Percentiles rank a stretch among this genome's conserved stretches.
Conservation (phyloP, 768 basidiomycete species). For the Coprinopsis marcescibilis region DNA sequence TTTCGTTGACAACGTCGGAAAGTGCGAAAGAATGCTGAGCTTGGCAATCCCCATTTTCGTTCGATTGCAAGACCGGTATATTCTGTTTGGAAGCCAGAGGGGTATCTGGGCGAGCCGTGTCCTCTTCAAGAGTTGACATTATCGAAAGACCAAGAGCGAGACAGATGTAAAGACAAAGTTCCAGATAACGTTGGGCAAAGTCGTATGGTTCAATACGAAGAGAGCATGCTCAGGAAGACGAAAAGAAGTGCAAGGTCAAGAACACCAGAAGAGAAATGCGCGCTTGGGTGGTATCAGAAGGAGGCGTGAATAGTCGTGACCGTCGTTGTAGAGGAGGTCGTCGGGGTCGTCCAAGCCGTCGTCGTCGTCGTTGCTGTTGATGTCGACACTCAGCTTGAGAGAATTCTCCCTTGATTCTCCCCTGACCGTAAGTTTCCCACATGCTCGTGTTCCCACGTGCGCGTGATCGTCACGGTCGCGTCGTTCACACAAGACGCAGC, state of each 20-base stretch:
- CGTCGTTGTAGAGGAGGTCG: constrained; percentile 20
- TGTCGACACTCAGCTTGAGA: constrained; percentile 3
- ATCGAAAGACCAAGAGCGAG: constrained; percentile 3
- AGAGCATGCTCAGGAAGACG: constrained; percentile 23
- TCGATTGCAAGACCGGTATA: constrained; percentile 5
- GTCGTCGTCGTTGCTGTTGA: constrained; percentile 18
- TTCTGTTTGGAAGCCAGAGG: constrained; percentile 15
- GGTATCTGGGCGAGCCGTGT: constrained; percentile 20
- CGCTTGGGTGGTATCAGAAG: neutral
- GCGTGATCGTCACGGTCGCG: constrained; percentile 17
- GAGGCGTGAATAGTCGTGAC: constrained; percentile 2
- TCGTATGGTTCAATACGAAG: constrained; percentile 15
- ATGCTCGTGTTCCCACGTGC: constrained; percentile 10
- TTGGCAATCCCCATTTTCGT: neutral
- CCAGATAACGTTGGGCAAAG: constrained; percentile 8
- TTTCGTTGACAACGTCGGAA: constrained; percentile 34
- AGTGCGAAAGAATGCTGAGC: constrained; percentile 39
- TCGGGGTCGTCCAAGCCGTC: constrained; percentile 12
- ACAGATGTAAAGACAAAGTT: constrained; percentile 2
- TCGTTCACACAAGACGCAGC: constrained; percentile 10
- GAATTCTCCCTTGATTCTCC: constrained; percentile 5
- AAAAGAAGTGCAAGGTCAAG: constrained; percentile 5
- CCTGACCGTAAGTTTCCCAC: neutral
- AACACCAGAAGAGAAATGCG: neutral
- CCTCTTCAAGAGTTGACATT: constrained; percentile 21